Percentiles rank a stretch among this genome's conserved stretches.
These are phyloP conservation scores for Tulasnella sp. DNA, from an alignment of 768 basidiomycete species.

Conservation along the genomic window DNA sequence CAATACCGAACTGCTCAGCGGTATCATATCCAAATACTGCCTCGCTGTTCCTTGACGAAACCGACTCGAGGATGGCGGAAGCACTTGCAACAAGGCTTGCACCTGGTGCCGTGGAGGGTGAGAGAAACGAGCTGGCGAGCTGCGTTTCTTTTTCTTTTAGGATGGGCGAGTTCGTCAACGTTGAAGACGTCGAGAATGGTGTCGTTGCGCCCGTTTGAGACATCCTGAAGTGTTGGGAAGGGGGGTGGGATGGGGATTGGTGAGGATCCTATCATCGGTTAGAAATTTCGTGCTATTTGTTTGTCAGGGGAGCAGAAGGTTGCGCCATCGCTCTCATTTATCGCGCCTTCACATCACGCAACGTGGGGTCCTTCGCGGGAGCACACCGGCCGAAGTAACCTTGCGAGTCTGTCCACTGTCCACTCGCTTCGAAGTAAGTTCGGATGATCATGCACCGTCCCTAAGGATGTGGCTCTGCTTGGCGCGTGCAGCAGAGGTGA, in stretches of 20 bases:
- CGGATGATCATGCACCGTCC: background rate
- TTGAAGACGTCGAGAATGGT: conserved; percentile 32
- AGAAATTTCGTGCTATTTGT: conserved; percentile 15
- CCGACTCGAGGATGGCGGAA: conserved; percentile 59
- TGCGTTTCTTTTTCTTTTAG: conserved; percentile 24
- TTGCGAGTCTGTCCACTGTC: background rate
- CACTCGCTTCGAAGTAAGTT: background rate
- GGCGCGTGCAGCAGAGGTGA: background rate
- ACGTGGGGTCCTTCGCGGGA: background rate
- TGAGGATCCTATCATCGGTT: background rate
- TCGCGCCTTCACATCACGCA: conserved; percentile 8
- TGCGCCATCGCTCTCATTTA: conserved; percentile 15
- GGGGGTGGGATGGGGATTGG: background rate
- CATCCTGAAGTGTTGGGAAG: background rate
- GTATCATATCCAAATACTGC: conserved; percentile 80
- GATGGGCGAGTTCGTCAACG: conserved; percentile 24
- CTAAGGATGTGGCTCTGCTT: background rate
- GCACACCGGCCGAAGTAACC: background rate
- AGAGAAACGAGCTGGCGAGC: conserved; percentile 14
- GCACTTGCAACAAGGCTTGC: conserved; percentile 32
- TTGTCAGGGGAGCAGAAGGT: background rate
- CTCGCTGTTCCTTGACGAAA: conserved; percentile 66
- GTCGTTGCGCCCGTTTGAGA: conserved; percentile 30
- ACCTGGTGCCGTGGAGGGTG: conserved; percentile 18
- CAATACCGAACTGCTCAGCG: conserved; percentile 83